Base-by-base conservation (phyloP, 2,329 filamentous ascomycete species). In the Diaporthe longicolla region DNA sequence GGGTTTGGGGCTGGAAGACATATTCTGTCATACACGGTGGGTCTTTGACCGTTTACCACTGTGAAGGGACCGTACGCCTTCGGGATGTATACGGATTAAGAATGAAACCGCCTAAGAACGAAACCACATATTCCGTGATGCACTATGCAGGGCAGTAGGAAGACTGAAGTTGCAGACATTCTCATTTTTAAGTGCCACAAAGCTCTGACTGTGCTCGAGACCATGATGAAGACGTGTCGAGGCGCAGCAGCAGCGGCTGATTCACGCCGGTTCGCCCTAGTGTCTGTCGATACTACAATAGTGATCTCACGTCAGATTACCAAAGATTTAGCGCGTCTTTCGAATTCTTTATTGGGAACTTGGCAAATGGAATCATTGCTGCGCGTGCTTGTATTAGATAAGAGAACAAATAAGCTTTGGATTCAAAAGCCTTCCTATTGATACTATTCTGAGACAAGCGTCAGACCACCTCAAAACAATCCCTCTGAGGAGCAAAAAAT, bases 271-370 rank as follows among this genome's bases (percentile, higher is more conserved):
- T 50, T 15, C 13, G 26, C 15, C 26, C 11, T 24, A 35, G 21
- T 35, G 26, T 29, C 59, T 35, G 26, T 29, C 59, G 48, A 48
- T 48, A 63, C 40, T 48, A 63, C 37, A n/a, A 17, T 10, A 48
- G 19, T 15, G 52, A 40, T 57, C 71, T 73, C 63, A 73, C 63
- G 54, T 73, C 55, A 73, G 71, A 61, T 32, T 57, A 24, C 54
- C n/a, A 29, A 17, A 37, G 54, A 6, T 66, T 10, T 35, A 66
- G 43, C 43, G 29, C 43, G 8, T 11, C 37, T 24, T 45, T n/a
- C 13, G 37, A 4, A 45, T 66, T 66, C 43, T 6, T 37, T 37
- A 21, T 45, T 52, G 13, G 29, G 61, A 35, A 21, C 61, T 50
- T 66, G 61, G 43, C 61, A 66, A 24, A 48, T 45, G 19, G 19